These are phyloP conservation scores for Curvularia hawaiiensis DNA, from an alignment of 2,329 filamentous ascomycete species.

Conservation along the genomic window DNA sequence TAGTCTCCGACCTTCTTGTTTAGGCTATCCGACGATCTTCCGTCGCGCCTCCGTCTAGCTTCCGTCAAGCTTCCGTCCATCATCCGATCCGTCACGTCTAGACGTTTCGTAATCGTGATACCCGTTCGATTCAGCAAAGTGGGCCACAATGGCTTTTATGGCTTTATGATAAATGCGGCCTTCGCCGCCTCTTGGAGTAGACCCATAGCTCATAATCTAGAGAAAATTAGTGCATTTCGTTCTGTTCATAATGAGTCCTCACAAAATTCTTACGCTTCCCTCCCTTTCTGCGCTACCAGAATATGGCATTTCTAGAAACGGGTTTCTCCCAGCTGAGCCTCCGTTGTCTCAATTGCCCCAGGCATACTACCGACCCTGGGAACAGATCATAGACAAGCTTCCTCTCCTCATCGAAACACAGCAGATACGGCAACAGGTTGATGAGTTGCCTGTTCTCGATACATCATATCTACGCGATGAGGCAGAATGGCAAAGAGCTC, in stretches of 20 bases:
- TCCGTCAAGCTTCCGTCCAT: slow-evolving; percentile 15
- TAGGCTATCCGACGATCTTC: slow-evolving; percentile 15
- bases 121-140: background rate
- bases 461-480: slow-evolving; percentile 75
- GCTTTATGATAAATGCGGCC: slow-evolving; percentile 25
- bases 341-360: slow-evolving; percentile 77
- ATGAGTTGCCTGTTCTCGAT: slow-evolving; percentile 74
- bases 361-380: slow-evolving; percentile 88
- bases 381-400: slow-evolving; percentile 75
- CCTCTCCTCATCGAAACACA: slow-evolving; percentile 77
- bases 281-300: slow-evolving; percentile 59
- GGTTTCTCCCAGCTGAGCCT: slow-evolving; percentile 77
- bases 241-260: slow-evolving; percentile 35
- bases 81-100: slow-evolving; percentile 5
- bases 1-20: slow-evolving; percentile 24
- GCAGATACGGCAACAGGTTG: slow-evolving; percentile 72
- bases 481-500: slow-evolving; percentile 82
- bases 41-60: slow-evolving; percentile 8
- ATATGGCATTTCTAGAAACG: slow-evolving; percentile 78
- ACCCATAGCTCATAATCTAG: slow-evolving; percentile 5
- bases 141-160: background rate
- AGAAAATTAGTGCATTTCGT: slow-evolving; percentile 1
- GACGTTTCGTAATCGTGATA: slow-evolving; percentile 2
- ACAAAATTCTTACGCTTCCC: slow-evolving; percentile 31
- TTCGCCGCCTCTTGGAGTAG: slow-evolving; percentile 17